Evolutionary conservation across 1,284 basidiomycete species (phyloP).

Genomic region (Melampsora larici-populina): DNA sequence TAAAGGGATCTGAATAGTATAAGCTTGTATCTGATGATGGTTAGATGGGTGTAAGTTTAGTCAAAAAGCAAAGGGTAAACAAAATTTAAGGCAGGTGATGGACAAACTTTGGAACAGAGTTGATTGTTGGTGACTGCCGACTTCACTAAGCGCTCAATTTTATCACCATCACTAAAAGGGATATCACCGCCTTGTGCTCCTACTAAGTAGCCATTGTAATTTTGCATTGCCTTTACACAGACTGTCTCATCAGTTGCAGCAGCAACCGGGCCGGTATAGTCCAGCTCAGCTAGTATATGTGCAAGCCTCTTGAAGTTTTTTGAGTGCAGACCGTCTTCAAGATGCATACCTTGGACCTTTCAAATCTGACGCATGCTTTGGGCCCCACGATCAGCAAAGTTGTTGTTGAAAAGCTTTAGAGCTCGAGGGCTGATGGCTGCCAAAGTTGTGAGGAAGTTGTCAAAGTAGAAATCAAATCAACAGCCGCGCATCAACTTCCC

Average conservation of each 20-base stretch:
- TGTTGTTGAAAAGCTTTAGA: not conserved
- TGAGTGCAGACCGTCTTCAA: constrained; percentile 4
- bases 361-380: not conserved
- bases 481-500: not conserved
- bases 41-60: not conserved
- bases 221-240: constrained; percentile 8
- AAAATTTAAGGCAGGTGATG: too few species aligned
- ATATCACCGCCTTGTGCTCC: too few species aligned
- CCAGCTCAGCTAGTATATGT: not conserved
- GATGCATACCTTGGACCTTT: not conserved
- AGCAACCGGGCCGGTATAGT: constrained; percentile 5
- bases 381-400: not conserved
- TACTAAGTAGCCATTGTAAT: constrained; percentile 5
- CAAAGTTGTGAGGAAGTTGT: constrained; percentile 25
- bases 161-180: not conserved
- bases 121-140: not conserved
- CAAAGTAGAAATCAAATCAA: constrained; percentile 4
- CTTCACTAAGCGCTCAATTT: too few species aligned
- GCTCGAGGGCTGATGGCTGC: too few species aligned
- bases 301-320: constrained; percentile 12
- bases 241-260: constrained; percentile 13
- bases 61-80: not conserved
- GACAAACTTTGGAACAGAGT: constrained; percentile 23
- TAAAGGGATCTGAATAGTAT: too few species aligned
- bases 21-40: too few species aligned